A percentile compares a stretch with the other conserved stretches of the same genome.
Conservation (phyloP, 2,329 filamentous ascomycete genomes). For the Lachnellula willkommii region DNA sequence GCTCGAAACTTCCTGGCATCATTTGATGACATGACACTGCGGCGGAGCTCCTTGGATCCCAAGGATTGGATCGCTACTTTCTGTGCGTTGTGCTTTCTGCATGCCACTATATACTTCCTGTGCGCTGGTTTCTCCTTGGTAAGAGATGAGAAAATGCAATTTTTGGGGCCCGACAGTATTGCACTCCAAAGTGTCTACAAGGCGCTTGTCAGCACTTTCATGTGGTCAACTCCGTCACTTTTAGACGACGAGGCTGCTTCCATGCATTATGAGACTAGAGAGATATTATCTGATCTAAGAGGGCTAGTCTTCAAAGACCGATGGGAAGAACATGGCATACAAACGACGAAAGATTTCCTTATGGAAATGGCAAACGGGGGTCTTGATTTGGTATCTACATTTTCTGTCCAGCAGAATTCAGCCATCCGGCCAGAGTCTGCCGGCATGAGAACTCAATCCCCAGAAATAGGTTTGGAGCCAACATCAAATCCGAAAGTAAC, state of each 20-base stretch:
- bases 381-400: background rate
- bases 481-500: background rate
- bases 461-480: too few relatives aligned
- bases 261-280: background rate
- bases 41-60: background rate
- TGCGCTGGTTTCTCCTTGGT: background rate
- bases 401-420: background rate
- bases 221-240: background rate
- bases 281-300: background rate
- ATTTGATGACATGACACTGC: background rate
- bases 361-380: background rate
- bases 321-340: background rate
- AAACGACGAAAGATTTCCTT: background rate
- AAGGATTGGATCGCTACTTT: background rate
- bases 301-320: background rate
- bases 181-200: background rate
- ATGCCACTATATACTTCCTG: background rate
- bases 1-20: background rate
- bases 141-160: background rate
- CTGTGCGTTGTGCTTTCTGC: background rate
- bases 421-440: too few relatives aligned
- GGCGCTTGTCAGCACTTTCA: background rate
- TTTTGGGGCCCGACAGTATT: background rate
- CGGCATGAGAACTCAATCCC: too few relatives aligned
- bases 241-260: background rate